phyloP scores from a whole-genome alignment of 768 basidiomycete genomes.

The Epithele typhae region DNA sequence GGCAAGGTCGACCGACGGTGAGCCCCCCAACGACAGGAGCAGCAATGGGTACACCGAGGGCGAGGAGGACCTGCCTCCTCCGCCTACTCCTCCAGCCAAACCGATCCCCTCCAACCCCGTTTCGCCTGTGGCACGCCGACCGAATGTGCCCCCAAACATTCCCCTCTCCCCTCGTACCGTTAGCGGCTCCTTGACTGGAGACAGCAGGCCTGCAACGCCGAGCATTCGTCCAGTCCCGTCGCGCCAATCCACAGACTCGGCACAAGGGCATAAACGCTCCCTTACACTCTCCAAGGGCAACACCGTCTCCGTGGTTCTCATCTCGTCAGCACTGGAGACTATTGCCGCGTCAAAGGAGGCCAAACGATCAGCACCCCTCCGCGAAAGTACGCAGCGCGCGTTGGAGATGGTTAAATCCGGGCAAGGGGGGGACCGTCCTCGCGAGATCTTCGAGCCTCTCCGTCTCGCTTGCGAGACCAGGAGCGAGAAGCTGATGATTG shows the following conservation, averaged over 20 bases:
- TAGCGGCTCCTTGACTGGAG: constrained; percentile 4
- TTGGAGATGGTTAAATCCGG: constrained; percentile 77
- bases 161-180: constrained; percentile 10
- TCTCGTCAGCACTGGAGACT: constrained; percentile 79
- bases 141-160: constrained; percentile 11
- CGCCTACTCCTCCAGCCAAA: constrained; percentile 24
- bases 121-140: constrained; percentile 19
- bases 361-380: constrained; percentile 72
- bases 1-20: constrained; percentile 9
- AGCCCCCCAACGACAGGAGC: not conserved
- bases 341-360: constrained; percentile 89
- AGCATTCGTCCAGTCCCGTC: constrained; percentile 19
- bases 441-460: constrained; percentile 94
- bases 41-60: not conserved
- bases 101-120: constrained; percentile 9
- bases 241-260: constrained; percentile 15
- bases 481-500: constrained; percentile 91
- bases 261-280: constrained; percentile 28
- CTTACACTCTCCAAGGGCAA: constrained; percentile 49
- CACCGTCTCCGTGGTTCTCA: constrained; percentile 74
- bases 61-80: constrained; percentile 6
- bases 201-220: constrained; percentile 13
- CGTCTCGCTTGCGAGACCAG: constrained; percentile 94
- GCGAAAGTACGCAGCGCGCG: constrained; percentile 79
- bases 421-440: constrained; percentile 68